phyloP scores from a whole-genome alignment of 2,329 filamentous ascomycete species.

The Pseudocercospora pini-densiflorae region DNA sequence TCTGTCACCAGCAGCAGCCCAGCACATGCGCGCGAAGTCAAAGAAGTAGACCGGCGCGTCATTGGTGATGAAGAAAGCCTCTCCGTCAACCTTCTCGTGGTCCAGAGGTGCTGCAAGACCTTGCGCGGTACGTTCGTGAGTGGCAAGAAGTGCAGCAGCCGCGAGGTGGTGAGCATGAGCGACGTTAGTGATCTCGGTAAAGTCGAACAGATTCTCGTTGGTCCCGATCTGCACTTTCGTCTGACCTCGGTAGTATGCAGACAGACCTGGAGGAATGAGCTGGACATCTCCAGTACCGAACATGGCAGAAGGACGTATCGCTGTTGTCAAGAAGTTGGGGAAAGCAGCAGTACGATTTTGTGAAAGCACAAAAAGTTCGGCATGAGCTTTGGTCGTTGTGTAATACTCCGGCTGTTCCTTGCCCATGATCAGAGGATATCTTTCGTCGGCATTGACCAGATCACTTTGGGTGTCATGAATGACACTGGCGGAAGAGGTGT shows the following conservation, averaged over 20 bases:
- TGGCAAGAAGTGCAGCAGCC: constrained; percentile 53
- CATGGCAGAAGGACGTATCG: constrained; percentile 56
- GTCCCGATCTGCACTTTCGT: constrained; percentile 56
- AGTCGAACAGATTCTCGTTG: constrained; percentile 60
- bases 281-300: constrained; percentile 57
- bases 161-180: constrained; percentile 58
- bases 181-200: constrained; percentile 58
- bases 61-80: constrained; percentile 58
- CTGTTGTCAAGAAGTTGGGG: constrained; percentile 53
- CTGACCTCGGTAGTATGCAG: constrained; percentile 52
- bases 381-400: constrained; percentile 55
- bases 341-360: constrained; percentile 49
- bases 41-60: constrained; percentile 56
- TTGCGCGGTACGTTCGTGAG: constrained; percentile 41
- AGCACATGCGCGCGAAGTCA: constrained; percentile 54
- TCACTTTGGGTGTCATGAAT: constrained; percentile 51
- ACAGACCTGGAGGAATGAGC: constrained; percentile 50
- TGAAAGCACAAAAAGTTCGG: constrained; percentile 53
- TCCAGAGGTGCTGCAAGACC: constrained; percentile 47
- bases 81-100: constrained; percentile 55
- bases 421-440: constrained; percentile 52
- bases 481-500: constrained; percentile 57
- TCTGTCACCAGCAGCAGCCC: constrained; percentile 50
- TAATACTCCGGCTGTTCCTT: constrained; percentile 56
- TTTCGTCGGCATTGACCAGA: constrained; percentile 56